Evolutionary conservation across 179 eudicot genomes (phyloP).

Genomic region (Patellifolia procumbens): DNA sequence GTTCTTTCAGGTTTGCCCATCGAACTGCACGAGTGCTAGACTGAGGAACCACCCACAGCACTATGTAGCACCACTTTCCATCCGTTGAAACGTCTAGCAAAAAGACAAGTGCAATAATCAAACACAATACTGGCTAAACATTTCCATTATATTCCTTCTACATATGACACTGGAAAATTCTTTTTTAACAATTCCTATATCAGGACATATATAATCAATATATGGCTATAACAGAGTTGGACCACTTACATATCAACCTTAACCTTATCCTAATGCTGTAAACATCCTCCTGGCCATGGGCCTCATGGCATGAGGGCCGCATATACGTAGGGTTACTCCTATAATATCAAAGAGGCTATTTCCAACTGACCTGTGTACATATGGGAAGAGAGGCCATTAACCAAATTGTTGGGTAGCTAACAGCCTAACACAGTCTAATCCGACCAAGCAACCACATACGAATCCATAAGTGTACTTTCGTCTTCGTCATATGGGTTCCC

Average conservation of each 20-base stretch:
- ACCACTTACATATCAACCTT: not conserved
- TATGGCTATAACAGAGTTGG: not conserved
- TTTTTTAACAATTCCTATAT: not conserved
- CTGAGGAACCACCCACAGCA: constrained; percentile 72
- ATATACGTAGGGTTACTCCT: not conserved
- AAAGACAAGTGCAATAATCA: constrained; percentile 16
- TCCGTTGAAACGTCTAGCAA: constrained; percentile 75
- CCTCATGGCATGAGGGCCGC: not conserved
- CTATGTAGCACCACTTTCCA: constrained; percentile 86
- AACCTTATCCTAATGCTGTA: not conserved
- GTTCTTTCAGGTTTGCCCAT: constrained; percentile 62
- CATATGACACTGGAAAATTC: not conserved
- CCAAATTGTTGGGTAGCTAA: not conserved
- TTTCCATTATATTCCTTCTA: not conserved
- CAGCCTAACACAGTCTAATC: not conserved
- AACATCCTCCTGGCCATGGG: not conserved
- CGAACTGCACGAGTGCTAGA: constrained; percentile 41
- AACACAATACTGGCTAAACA: not conserved
- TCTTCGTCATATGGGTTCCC: not conserved
- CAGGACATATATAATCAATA: not conserved
- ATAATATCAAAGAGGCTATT: not conserved
- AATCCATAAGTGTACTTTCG: not conserved
- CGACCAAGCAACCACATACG: not conserved
- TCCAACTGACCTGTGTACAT: not conserved
- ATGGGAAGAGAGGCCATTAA: not conserved